Conservation (phyloP, 176 grass and related monocot genomes). For the sorghum (Sorghum bicolor) region Sorghum_bicolor_NCBIv3 NC_012872.2:70866001-70866500, state of each 20-base stretch:
- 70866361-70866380: neutral
- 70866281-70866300: slow-evolving; percentile 11
- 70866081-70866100: slow-evolving; percentile 12
- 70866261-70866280: slow-evolving; percentile 4
- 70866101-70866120: neutral
- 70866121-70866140: neutral
- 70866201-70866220: too few relatives aligned
- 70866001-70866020: too few relatives aligned
- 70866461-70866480: neutral
- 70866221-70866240: slow-evolving; percentile 13
- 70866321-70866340: slow-evolving; percentile 6
- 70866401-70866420: neutral
- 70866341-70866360: neutral
- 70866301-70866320: slow-evolving; percentile 5
- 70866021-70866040: too few relatives aligned
- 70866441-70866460: neutral
- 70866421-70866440: neutral
- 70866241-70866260: neutral
- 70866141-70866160: neutral
- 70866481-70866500: slow-evolving; percentile 16
- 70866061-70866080: slow-evolving; percentile 2
- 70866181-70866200: neutral
- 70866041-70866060: too few relatives aligned
- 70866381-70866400: neutral
- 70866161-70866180: neutral